Evolutionary conservation across 345 rosid genomes (phyloP), one percentile per base, ranked within the genome.

Genomic region (Cardamine occulta): DNA sequence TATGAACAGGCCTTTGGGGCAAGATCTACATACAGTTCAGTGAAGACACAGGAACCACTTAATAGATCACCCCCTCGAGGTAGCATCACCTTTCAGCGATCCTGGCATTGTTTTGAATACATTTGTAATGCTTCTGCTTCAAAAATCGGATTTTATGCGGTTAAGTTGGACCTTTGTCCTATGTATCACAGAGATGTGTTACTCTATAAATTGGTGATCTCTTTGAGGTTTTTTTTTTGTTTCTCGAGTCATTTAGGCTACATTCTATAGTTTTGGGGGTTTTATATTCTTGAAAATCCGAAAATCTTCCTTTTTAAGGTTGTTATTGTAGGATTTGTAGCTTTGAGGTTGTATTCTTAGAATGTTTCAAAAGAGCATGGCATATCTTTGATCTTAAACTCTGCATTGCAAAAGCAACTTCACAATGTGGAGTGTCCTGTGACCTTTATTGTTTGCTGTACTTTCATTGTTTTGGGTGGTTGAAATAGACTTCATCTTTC

Each of bases 1-100:
- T 93, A 93, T 82, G 89, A 95, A 2, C 93, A 93, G 81, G 98
- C 98, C 15, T 93, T 93, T 58, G 87, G 90, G 12, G 85, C 72
- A 69, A 94, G 63, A 56, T 65, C 85, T 2, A 60, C 85, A 7
- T 85, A 81, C 47, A 39, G 74, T 65, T 52, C 68, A 1, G 56
- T 61, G 56, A 79, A 34, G 67, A 53, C 32, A 53, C 49, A 72
- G 15, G 81, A 75, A 70, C 88, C 68, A 29, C 76, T 80, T 47
- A 70, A 40, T 56, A 88, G 74, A 86, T 59, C 70, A 72, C 80
- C 84, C 57, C 61, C 85, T 32, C 82, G 79, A 80, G 97, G 96
- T 93, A 84, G 73, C 64, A 8, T 44, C 73, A 18, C 72, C 34
- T 59, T 63, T 23, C 74, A 40, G 77, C 70, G 74, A 54, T 56